These are phyloP conservation scores for Mortierella sp. DNA, from an alignment of 371 early-diverging fungal genomes.

Conservation along the genomic window DNA sequence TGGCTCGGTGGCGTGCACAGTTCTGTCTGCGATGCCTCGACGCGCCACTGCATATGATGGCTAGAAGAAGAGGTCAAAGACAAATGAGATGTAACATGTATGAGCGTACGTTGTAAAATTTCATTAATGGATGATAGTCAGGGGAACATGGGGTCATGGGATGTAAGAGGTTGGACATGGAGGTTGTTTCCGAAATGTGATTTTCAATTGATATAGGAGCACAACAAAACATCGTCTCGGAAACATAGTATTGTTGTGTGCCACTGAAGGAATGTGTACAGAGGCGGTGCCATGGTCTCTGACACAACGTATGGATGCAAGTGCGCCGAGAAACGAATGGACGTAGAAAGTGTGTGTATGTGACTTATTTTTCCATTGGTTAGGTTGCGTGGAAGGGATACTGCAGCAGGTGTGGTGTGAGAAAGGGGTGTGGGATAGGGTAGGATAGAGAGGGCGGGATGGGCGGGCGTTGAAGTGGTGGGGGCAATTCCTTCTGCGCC, in stretches of 20 bases:
- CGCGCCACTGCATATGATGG: neutral
- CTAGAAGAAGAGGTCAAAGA: neutral
- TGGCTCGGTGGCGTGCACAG: neutral
- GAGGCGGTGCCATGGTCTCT: neutral
- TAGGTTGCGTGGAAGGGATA: too few species aligned
- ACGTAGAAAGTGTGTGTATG: neutral
- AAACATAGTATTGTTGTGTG: neutral
- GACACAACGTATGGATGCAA: neutral
- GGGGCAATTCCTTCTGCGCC: neutral
- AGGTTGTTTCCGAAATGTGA: neutral
- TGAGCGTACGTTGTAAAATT: neutral
- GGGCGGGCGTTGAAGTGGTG: neutral
- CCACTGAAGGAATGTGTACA: neutral
- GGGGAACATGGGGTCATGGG: neutral
- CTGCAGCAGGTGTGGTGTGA: neutral
- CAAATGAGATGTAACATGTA: neutral
- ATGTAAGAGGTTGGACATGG: neutral
- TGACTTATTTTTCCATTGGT: neutral
- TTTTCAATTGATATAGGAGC: neutral
- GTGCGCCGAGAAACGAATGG: neutral
- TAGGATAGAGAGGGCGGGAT: too few species aligned
- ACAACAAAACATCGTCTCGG: neutral
- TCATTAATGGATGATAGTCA: neutral
- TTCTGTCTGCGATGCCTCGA: neutral
- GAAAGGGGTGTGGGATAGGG: neutral